These are phyloP conservation scores for Phialophora tarda DNA, from an alignment of 2,329 filamentous ascomycete species.

Conservation along the genomic window DNA sequence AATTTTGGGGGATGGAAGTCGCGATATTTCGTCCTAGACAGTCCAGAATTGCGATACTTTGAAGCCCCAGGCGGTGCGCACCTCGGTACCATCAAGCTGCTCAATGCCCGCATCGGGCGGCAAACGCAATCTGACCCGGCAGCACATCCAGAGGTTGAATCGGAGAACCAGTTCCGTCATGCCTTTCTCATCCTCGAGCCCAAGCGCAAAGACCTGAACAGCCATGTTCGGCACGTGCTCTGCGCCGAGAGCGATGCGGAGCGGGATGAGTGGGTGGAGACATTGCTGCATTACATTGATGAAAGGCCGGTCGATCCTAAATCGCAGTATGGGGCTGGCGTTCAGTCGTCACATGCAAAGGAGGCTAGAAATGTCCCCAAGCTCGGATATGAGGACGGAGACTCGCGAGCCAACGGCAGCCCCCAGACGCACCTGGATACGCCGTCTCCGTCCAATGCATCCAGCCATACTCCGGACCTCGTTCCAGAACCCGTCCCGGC, in stretches of 20 bases:
- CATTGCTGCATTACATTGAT: constrained; percentile 87
- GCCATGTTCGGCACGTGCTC: constrained; percentile 87
- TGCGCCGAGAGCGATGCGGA: constrained; percentile 95
- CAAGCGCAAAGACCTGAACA: constrained; percentile 91
- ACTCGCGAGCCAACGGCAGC: constrained; percentile 25
- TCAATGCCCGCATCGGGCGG: constrained; percentile 90
- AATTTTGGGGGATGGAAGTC: constrained; percentile 99
- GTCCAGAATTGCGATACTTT: constrained; percentile 81
- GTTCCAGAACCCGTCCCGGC: constrained; percentile 27
- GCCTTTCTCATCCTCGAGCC: constrained; percentile 94
- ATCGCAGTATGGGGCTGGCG: constrained; percentile 44
- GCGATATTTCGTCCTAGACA: constrained; percentile 71
- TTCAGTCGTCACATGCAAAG: constrained; percentile 34
- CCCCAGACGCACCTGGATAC: constrained; percentile 37
- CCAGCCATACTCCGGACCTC: constrained; percentile 42
- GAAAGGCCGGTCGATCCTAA: constrained; percentile 67
- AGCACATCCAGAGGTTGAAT: constrained; percentile 66
- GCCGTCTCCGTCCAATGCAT: constrained; percentile 45
- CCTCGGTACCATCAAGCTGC: constrained; percentile 89
- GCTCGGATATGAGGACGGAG: constrained; percentile 20
- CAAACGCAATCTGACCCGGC: constrained; percentile 57
- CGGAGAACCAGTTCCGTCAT: constrained; percentile 93
- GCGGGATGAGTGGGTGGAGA: constrained; percentile 91
- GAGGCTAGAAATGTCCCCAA: constrained; percentile 34
- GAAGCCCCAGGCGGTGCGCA: constrained; percentile 89